Evolutionary conservation across 768 basidiomycete genomes (phyloP).

Genomic region (Calocybe cyanea): DNA sequence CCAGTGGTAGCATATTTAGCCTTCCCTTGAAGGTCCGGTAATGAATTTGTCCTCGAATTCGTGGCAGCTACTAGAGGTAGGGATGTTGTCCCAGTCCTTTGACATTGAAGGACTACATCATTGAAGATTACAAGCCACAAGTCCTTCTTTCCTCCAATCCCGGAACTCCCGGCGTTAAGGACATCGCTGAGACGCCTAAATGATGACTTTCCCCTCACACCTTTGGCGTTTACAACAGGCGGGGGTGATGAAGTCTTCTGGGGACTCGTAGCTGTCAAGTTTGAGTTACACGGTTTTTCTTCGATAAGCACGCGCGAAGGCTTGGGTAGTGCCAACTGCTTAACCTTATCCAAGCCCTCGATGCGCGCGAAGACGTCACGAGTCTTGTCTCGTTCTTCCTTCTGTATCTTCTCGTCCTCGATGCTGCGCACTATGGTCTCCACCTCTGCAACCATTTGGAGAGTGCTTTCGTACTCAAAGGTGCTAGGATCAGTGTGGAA

Average conservation of each 20-base stretch:
- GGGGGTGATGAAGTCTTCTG: slow-evolving; percentile 39
- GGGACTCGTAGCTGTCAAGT: slow-evolving; percentile 25
- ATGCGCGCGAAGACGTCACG: slow-evolving; percentile 94
- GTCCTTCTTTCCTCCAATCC: slow-evolving; percentile 70
- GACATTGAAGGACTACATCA: slow-evolving; percentile 91
- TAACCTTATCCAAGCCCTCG: slow-evolving; percentile 92
- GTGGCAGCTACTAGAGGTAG: slow-evolving; percentile 69
- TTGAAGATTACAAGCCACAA: slow-evolving; percentile 95
- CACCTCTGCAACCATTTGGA: slow-evolving; percentile 96
- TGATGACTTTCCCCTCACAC: slow-evolving; percentile 77
- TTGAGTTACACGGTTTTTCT: slow-evolving; percentile 54
- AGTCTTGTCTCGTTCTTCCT: slow-evolving; percentile 94
- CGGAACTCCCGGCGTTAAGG: slow-evolving; percentile 53
- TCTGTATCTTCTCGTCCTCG: slow-evolving; percentile 96
- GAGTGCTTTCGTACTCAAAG: slow-evolving; percentile 93
- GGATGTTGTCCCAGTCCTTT: slow-evolving; percentile 85
- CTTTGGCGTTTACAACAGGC: slow-evolving; percentile 45
- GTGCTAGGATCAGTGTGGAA: slow-evolving; percentile 97
- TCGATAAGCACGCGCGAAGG: slow-evolving; percentile 84
- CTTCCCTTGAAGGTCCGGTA: slow-evolving; percentile 82
- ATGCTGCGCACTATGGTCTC: slow-evolving; percentile 95
- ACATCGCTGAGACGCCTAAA: slow-evolving; percentile 90
- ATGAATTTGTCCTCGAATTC: slow-evolving; percentile 66
- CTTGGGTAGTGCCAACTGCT: slow-evolving; percentile 88
- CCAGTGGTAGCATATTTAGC: slow-evolving; percentile 83